phyloP scores from a whole-genome alignment of 2,329 filamentous ascomycete species.

The Chalaropsis ovoidea region DNA sequence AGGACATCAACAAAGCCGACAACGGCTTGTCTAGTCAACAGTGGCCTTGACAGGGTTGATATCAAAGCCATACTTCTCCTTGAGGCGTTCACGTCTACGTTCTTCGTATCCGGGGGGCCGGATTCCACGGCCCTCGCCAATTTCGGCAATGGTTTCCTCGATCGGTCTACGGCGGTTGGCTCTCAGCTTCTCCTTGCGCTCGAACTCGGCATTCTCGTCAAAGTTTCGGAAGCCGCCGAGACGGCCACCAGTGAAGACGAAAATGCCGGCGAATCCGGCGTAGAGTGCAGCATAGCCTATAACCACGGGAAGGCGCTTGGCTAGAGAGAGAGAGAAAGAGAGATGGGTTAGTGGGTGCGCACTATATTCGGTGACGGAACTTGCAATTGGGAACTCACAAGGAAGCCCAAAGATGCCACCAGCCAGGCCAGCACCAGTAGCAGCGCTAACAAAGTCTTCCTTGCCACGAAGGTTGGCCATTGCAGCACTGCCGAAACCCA shows the following conservation, averaged over 20 bases:
- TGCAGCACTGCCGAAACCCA: slow-evolving; percentile 65
- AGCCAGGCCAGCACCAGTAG: slow-evolving; percentile 64
- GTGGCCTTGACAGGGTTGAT: slow-evolving; percentile 55
- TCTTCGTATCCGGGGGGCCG: slow-evolving; percentile 73
- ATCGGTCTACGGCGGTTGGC: slow-evolving; percentile 62
- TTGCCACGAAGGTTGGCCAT: slow-evolving; percentile 77
- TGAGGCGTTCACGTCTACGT: slow-evolving; percentile 67
- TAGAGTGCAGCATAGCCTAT: slow-evolving; percentile 54
- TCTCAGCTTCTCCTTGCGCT: slow-evolving; percentile 63
- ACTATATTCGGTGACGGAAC: not conserved
- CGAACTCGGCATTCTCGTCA: slow-evolving; percentile 57
- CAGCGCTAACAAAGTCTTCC: slow-evolving; percentile 66
- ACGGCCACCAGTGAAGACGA: slow-evolving; percentile 58
- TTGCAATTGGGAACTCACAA: slow-evolving; percentile 43
- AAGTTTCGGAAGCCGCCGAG: slow-evolving; percentile 30
- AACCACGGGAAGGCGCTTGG: slow-evolving; percentile 54
- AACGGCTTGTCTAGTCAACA: slow-evolving; percentile 32
- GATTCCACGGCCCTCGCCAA: slow-evolving; percentile 83
- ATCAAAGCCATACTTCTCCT: slow-evolving; percentile 80
- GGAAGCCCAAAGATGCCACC: slow-evolving; percentile 63
- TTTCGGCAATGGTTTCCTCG: slow-evolving; percentile 67
- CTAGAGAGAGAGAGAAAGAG: slow-evolving; percentile 29
- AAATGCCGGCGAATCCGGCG: slow-evolving; percentile 50
- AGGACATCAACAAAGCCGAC: slow-evolving; percentile 33
- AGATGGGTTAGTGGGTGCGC: slow-evolving; percentile 11